phyloP scores from a whole-genome alignment of 2,329 filamentous ascomycete species.

The Aspergillus alliaceus region DNA sequence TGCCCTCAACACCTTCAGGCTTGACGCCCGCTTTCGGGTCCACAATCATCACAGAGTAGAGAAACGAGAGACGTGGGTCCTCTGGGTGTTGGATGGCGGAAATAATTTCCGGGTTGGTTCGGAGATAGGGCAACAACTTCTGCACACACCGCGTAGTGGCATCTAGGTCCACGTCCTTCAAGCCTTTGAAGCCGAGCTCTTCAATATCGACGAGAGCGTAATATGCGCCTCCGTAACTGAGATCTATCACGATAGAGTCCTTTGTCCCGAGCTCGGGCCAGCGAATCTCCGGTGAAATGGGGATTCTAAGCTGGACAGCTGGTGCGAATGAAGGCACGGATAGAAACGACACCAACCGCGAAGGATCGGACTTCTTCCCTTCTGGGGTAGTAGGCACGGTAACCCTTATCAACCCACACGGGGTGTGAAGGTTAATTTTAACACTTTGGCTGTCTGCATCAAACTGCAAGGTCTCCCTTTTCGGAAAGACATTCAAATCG shows the following conservation, averaged over 20 bases:
- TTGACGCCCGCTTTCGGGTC: constrained; percentile 23
- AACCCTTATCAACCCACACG: constrained; percentile 45
- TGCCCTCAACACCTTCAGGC: constrained; percentile 19
- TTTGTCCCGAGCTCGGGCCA: constrained; percentile 41
- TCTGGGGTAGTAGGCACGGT: constrained; percentile 39
- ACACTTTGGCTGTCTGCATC: constrained; percentile 27
- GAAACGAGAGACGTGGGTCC: constrained; percentile 32
- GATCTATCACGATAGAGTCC: constrained; percentile 30
- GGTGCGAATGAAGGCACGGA: constrained; percentile 45
- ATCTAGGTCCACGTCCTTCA: constrained; percentile 32
- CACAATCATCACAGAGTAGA: constrained; percentile 46
- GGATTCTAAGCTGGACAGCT: constrained; percentile 31
- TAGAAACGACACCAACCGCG: constrained; percentile 42
- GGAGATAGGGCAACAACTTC: constrained; percentile 17
- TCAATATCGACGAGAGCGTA: constrained; percentile 40
- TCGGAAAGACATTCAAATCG: constrained; percentile 42
- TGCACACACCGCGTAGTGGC: constrained; percentile 26
- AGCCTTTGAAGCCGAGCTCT: constrained; percentile 42
- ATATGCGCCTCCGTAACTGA: constrained; percentile 49
- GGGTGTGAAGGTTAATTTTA: constrained; percentile 43
- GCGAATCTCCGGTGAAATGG: constrained; percentile 26
- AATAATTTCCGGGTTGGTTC: constrained; percentile 19
- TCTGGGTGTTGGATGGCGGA: constrained; percentile 29
- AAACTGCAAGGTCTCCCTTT: constrained; percentile 30
- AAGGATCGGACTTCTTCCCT: constrained; percentile 36